Evolutionary conservation across 495 filamentous ascomycete species (phyloP), one percentile per base, ranked within the genome.

Genomic region (Geopyxis carbonaria): DNA sequence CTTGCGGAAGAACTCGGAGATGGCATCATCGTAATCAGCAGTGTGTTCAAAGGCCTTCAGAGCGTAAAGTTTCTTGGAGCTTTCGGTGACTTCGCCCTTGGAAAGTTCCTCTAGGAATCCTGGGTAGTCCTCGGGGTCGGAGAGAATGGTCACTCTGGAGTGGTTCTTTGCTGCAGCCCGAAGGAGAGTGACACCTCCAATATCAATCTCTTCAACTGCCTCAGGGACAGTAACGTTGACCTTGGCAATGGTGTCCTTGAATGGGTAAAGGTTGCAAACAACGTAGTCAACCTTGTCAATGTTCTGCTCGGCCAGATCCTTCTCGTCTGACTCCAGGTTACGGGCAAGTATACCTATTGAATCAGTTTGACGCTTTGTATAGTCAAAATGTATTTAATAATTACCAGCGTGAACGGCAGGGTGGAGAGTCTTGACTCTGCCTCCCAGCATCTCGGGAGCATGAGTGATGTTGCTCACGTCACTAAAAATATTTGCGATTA

Each of bases 151-250:
- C 14, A 97, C 91, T 33, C 89, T 77, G 38, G 73, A 59, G 63
- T 95, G 91, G 66, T 95, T 95, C 73, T 97, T 97, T 45, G 91
- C 89, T 22, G 89, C 89, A 18, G 89, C 89, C 45, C 89, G 76
- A 53, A 97, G 80, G 46, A 97, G 73, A 16, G 89, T 95, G 31
- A 97, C 89, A 51, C 89, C 89, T 43, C 86, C 87, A 55, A 97
- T 92, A 65, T 97, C 89, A 44, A 97, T 85, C 65, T 95, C 89
- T 63, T 97, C 89, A 15, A 97, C 87, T 33, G 89, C 89, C 61
- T 97, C 89, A 16, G 78, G 70, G 45, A 97, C 77, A 34, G 86
- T 94, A 47, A 95, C 91, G 54, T 93, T 92, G 65, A 89, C 74
- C 67, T 93, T 91, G 42, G 85, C 78, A 42, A 95, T 72, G 32